Conservation (phyloP, 2,329 filamentous ascomycete genomes). For the Diplocarpon rosae region DNA sequence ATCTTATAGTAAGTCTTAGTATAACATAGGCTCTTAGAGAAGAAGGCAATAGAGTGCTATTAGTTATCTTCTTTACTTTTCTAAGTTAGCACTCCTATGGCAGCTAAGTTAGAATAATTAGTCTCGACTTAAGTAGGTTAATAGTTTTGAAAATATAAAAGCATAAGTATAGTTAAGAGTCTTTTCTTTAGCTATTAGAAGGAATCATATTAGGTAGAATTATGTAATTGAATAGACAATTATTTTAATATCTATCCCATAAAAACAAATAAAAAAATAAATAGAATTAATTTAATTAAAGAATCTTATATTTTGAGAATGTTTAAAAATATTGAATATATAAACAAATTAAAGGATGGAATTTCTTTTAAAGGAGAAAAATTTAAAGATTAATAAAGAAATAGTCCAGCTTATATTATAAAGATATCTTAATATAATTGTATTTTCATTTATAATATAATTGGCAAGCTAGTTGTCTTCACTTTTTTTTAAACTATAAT, state of each 20-base stretch:
- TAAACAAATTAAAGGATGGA: neutral
- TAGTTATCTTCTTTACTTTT: no score
- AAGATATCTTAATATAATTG: neutral
- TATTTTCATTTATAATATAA: neutral
- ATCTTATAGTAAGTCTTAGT: no score
- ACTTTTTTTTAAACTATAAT: neutral
- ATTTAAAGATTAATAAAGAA: neutral
- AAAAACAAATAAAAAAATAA: neutral
- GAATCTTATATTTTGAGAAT: neutral
- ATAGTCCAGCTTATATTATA: neutral
- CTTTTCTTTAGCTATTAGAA: no score
- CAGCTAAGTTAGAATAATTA: no score
- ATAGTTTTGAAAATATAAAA: no score
- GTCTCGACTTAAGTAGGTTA: no score
- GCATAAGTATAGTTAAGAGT: no score
- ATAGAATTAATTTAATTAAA: neutral
- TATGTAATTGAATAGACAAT: neutral
- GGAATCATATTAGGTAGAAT: no score
- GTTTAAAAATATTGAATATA: neutral
- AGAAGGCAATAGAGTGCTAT: no score
- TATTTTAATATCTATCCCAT: neutral
- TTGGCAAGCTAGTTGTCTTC: neutral
- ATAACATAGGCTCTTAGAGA: no score
- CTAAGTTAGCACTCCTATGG: no score
- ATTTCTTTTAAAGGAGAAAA: neutral